These are phyloP conservation scores for Alternaria tenuissima DNA, from an alignment of 2,329 filamentous ascomycete species.

Conservation along the genomic window DNA sequence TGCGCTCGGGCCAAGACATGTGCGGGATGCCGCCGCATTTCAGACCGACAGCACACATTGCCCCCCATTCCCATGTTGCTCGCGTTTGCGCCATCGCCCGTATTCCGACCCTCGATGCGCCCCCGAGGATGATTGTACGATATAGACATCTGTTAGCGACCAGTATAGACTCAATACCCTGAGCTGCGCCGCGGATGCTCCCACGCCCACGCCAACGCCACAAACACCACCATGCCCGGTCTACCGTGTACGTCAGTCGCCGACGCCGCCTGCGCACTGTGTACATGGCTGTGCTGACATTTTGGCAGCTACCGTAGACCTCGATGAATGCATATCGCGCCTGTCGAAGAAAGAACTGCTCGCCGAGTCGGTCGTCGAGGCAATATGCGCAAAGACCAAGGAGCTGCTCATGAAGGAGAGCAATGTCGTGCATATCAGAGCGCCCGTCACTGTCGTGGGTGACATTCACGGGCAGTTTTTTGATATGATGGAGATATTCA, in stretches of 20 bases:
- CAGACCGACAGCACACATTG: constrained; percentile 22
- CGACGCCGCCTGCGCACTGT: constrained; percentile 9
- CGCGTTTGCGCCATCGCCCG: constrained; percentile 28
- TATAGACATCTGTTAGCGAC: constrained; percentile 49
- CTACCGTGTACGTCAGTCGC: constrained; percentile 56
- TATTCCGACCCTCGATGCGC: constrained; percentile 37
- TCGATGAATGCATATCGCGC: constrained; percentile 97
- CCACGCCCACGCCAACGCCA: constrained; percentile 23
- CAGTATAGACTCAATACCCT: constrained; percentile 48
- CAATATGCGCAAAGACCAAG: constrained; percentile 98
- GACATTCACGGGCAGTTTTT: constrained; percentile 99
- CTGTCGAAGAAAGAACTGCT: constrained; percentile 97
- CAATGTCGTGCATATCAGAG: constrained; percentile 96
- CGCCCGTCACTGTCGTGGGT: constrained; percentile 95
- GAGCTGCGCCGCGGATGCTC: constrained; percentile 43
- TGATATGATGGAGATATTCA: constrained; percentile 98
- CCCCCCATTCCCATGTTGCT: constrained; percentile 25
- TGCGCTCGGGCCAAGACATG: constrained; percentile 29
- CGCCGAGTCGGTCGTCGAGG: constrained; percentile 97
- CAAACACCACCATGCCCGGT: constrained; percentile 56
- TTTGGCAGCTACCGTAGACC: constrained; percentile 83
- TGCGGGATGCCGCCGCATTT: constrained; percentile 19
- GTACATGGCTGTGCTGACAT: constrained; percentile 27
- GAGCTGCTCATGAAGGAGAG: constrained; percentile 99
- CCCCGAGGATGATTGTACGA: constrained; percentile 52